Evolutionary conservation across 2,329 filamentous ascomycete species (phyloP).

Genomic region (Erysiphe neolycopersici): DNA sequence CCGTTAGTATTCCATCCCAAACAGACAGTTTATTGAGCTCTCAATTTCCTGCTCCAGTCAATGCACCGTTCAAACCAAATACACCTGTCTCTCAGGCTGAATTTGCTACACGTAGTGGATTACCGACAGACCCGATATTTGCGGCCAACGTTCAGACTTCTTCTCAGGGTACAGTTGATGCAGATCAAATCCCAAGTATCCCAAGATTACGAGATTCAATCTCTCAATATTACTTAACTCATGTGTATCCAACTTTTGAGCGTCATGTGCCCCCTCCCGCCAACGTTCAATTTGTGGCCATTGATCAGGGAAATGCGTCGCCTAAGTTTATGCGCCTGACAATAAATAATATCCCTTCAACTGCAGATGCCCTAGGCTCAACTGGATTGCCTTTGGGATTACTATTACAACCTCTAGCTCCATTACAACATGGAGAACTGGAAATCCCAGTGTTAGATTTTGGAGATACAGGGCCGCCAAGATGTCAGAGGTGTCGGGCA

Average conservation of each 20-base stretch:
- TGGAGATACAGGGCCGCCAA: slow-evolving; percentile 66
- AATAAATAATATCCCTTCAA: slow-evolving; percentile 75
- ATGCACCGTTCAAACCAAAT: slow-evolving; percentile 22
- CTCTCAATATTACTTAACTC: slow-evolving; percentile 60
- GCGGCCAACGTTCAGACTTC: slow-evolving; percentile 27
- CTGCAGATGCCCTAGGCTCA: slow-evolving; percentile 48
- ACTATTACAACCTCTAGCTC: slow-evolving; percentile 65
- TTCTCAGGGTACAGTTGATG: slow-evolving; percentile 52
- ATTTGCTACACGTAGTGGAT: slow-evolving; percentile 20
- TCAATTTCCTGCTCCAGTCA: slow-evolving; percentile 35
- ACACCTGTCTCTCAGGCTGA: slow-evolving; percentile 18
- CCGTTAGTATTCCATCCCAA: slow-evolving; percentile 22
- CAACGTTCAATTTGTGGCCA: slow-evolving; percentile 69
- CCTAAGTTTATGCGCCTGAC: slow-evolving; percentile 83
- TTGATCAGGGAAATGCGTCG: slow-evolving; percentile 87
- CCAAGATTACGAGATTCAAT: slow-evolving; percentile 59
- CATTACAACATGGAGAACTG: slow-evolving; percentile 57
- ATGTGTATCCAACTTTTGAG: slow-evolving; percentile 89
- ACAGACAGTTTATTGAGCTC: slow-evolving; percentile 22
- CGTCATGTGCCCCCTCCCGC: slow-evolving; percentile 76
- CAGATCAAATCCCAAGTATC: slow-evolving; percentile 80
- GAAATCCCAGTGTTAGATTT: slow-evolving; percentile 86
- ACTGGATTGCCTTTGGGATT: slow-evolving; percentile 73
- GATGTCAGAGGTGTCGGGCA: slow-evolving; percentile 74
- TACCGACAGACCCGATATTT: slow-evolving; percentile 10